phyloP scores from a whole-genome alignment of 2,329 filamentous ascomycete species.

The Trichoderma guizhouense region DNA sequence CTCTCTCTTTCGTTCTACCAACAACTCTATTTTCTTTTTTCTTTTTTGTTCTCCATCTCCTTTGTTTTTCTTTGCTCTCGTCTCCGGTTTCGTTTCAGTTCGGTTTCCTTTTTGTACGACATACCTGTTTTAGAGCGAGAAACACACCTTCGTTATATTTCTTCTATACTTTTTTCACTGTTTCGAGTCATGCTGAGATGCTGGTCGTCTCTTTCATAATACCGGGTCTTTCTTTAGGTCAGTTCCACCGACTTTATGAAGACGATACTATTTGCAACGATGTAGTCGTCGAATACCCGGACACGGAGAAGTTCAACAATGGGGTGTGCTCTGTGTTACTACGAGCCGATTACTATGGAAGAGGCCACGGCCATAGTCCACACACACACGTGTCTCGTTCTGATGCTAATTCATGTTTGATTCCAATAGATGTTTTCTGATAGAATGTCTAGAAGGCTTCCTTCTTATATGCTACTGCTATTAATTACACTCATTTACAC shows the following conservation, averaged over 20 bases:
- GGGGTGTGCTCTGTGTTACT: not conserved
- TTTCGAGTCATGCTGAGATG: conserved; percentile 35
- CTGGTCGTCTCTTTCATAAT: conserved; percentile 28
- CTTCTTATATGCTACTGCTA: conserved; percentile 30
- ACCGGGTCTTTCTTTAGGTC: conserved; percentile 20
- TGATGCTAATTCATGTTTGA: not conserved
- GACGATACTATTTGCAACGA: not conserved
- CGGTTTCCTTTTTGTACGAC: conserved; percentile 5
- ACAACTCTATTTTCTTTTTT: conserved; percentile 15
- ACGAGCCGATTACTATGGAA: not conserved
- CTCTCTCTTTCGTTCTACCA: conserved; percentile 14
- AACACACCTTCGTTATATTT: not conserved
- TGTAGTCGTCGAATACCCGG: not conserved
- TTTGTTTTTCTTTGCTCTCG: conserved; percentile 20
- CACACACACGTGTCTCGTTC: not conserved
- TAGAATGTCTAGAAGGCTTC: conserved; percentile 43
- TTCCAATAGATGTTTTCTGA: conserved; percentile 39
- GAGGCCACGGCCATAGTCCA: not conserved
- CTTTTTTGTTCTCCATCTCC: conserved; percentile 4
- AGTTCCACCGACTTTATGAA: not conserved
- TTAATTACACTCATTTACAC: conserved; percentile 30
- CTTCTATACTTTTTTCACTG: not conserved
- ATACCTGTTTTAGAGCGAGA: not conserved
- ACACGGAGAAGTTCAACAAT: not conserved
- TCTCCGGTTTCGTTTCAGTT: conserved; percentile 1